These are phyloP conservation scores for Eragrostis curvula DNA, from an alignment of 176 grass and related monocot species.

Conservation along the genomic window DNA sequence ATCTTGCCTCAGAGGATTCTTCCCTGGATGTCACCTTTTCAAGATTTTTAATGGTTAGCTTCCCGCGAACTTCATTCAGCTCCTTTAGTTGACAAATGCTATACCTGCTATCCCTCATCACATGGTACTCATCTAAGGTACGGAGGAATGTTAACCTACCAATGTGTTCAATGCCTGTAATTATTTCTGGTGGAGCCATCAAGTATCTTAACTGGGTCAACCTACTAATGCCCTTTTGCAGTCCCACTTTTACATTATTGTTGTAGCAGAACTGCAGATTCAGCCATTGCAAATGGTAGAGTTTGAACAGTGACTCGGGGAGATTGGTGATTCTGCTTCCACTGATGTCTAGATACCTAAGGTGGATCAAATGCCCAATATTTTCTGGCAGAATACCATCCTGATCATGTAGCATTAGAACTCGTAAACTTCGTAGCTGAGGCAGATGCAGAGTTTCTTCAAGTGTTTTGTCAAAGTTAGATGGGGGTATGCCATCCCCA, in stretches of 20 bases:
- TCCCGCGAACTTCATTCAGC: conserved; percentile 39
- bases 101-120: neutral
- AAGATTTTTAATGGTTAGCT: conserved; percentile 37
- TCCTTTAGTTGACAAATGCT: conserved; percentile 29
- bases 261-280: conserved; percentile 8
- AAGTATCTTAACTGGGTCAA: conserved; percentile 46
- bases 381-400: conserved; percentile 27
- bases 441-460: neutral
- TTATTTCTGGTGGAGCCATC: neutral
- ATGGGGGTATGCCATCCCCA: neutral
- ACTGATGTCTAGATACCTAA: conserved; percentile 52
- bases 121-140: conserved; percentile 26
- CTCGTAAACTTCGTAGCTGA: conserved; percentile 40
- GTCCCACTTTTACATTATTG: neutral
- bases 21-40: neutral
- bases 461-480: conserved; percentile 34
- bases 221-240: conserved; percentile 33
- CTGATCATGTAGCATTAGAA: conserved; percentile 39
- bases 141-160: conserved; percentile 29
- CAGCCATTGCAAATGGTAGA: conserved; percentile 47
- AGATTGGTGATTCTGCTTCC: neutral
- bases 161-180: conserved; percentile 26
- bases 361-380: conserved; percentile 36
- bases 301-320: conserved; percentile 41
- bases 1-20: conserved; percentile 15